Evolutionary conservation across 2,329 filamentous ascomycete species (phyloP).

Genomic region (Colletotrichum sp.): DNA sequence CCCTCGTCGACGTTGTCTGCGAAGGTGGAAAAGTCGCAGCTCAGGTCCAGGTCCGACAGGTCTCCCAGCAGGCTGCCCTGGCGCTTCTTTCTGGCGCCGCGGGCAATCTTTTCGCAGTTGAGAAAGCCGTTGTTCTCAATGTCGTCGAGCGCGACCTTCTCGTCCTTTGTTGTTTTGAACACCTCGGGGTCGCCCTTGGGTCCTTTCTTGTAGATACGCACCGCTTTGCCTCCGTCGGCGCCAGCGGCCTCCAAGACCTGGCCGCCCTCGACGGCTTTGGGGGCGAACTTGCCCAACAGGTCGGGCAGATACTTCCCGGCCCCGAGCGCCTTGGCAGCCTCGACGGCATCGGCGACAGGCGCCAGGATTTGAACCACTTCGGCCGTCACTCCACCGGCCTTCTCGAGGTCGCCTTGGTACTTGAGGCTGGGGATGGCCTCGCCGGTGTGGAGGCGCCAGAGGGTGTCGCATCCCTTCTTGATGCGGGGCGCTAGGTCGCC

Average conservation of each 20-base stretch:
- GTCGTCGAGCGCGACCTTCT: neutral
- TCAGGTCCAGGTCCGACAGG: neutral
- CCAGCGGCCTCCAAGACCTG: neutral
- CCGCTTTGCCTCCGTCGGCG: neutral
- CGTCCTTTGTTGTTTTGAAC: neutral
- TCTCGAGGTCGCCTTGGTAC: neutral
- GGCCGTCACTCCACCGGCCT: neutral
- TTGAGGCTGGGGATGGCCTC: neutral
- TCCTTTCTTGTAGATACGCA: neutral
- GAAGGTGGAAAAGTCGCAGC: neutral
- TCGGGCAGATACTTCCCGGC: neutral
- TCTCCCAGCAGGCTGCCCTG: neutral
- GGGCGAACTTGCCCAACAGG: neutral
- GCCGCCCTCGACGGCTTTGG: neutral
- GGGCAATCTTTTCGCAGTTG: neutral
- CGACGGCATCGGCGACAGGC: neutral
- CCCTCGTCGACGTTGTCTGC: neutral
- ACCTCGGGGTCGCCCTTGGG: neutral
- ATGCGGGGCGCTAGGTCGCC: neutral
- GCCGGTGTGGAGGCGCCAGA: neutral
- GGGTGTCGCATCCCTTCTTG: neutral
- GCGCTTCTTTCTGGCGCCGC: neutral
- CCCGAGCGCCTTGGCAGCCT: neutral
- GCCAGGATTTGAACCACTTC: neutral
- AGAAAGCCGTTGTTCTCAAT: neutral